Evolutionary conservation across 306 rosid genomes (phyloP).

Genomic region (Adenanthera pavonina): DNA sequence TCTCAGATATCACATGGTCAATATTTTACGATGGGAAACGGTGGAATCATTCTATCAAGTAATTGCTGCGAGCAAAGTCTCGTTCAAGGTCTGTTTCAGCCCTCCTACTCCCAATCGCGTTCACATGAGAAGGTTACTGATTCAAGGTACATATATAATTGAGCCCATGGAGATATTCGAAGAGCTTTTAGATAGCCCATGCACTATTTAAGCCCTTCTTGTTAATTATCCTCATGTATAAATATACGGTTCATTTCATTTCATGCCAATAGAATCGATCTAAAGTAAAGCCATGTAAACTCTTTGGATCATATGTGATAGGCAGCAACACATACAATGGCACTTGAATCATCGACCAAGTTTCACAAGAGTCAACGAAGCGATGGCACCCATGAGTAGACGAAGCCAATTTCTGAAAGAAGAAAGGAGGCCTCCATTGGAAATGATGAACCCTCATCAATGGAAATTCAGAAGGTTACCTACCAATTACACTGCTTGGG

Average conservation of each 20-base stretch:
- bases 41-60: constrained; percentile 53
- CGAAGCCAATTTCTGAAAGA: constrained; percentile 58
- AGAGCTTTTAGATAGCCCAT: too few species aligned
- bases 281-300: too few species aligned
- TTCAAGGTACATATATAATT: constrained; percentile 45
- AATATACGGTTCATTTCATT: too few species aligned
- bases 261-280: too few species aligned
- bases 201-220: too few species aligned
- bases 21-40: constrained; percentile 59
- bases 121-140: constrained; percentile 41
- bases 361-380: constrained; percentile 33
- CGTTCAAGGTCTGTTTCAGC: constrained; percentile 41
- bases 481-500: constrained; percentile 21
- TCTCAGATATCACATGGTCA: constrained; percentile 40
- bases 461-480: constrained; percentile 44
- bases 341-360: constrained; percentile 43
- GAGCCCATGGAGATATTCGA: too few species aligned
- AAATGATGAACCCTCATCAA: constrained; percentile 36
- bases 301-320: background rate
- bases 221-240: too few species aligned
- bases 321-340: constrained; percentile 45
- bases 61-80: constrained; percentile 31
- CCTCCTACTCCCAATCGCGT: constrained; percentile 36
- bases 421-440: constrained; percentile 58
- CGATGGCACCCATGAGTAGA: constrained; percentile 47